These are phyloP conservation scores for Tephrocybe sp. DNA, from an alignment of 768 basidiomycete species.

Conservation along the genomic window DNA sequence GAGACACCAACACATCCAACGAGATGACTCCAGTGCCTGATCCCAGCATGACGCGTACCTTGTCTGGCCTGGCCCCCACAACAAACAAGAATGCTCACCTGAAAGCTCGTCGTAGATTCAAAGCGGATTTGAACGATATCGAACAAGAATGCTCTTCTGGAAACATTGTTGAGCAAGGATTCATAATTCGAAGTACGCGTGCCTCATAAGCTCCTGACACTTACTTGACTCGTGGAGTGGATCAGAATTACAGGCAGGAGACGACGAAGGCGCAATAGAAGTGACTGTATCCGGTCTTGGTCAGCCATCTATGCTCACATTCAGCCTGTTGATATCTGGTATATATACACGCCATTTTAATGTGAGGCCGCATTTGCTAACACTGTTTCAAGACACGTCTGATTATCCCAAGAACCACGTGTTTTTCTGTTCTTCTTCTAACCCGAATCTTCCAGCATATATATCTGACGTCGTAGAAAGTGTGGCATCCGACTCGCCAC, in stretches of 20 bases:
- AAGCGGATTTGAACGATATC: conserved; percentile 54
- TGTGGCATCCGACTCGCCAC: conserved; percentile 40
- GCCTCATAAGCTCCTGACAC: not conserved
- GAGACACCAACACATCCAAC: not conserved
- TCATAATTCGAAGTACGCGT: conserved; percentile 42
- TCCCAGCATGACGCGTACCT: not conserved
- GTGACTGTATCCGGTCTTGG: conserved; percentile 38
- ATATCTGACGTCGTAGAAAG: conserved; percentile 44
- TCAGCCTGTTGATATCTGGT: conserved; percentile 54
- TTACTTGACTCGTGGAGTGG: not conserved
- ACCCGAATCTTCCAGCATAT: conserved; percentile 38
- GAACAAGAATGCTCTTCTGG: conserved; percentile 35
- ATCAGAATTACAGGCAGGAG: conserved; percentile 52
- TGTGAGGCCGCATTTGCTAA: too few species aligned
- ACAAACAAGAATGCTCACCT: conserved; percentile 39
- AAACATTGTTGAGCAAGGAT: conserved; percentile 31
- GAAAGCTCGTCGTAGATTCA: conserved; percentile 59
- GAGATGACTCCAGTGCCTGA: conserved; percentile 12
- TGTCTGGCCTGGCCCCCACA: conserved; percentile 1
- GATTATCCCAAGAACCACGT: conserved; percentile 64
- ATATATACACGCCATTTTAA: too few species aligned
- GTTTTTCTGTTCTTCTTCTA: conserved; percentile 55
- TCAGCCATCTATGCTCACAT: conserved; percentile 32
- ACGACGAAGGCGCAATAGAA: conserved; percentile 68
- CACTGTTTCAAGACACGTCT: conserved; percentile 49